These are phyloP conservation scores for Schizosaccharomyces octosporus DNA, from an alignment of 805 yeast species.

Conservation along the genomic window DNA sequence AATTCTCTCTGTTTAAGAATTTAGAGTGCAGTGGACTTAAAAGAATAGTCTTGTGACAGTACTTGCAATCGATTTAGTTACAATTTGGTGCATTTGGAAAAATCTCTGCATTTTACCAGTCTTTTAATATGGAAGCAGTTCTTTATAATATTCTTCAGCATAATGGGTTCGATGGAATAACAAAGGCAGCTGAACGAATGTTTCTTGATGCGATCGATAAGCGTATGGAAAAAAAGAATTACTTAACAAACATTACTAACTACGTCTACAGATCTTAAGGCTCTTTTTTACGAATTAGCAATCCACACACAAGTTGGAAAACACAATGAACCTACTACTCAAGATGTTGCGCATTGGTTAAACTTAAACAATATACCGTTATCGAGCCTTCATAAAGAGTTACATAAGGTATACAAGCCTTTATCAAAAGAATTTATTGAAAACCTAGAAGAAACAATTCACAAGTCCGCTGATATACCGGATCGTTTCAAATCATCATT, in stretches of 20 bases:
- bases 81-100: neutral
- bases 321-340: neutral
- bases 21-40: too few species aligned
- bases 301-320: neutral
- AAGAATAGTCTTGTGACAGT: too few species aligned
- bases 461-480: neutral
- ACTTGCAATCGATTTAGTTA: too few species aligned
- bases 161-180: neutral
- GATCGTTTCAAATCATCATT: neutral
- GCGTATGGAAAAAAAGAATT: neutral
- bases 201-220: neutral
- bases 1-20: too few species aligned
- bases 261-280: neutral
- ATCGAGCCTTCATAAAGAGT: neutral
- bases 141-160: neutral
- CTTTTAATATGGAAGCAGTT: neutral
- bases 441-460: neutral
- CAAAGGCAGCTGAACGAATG: neutral
- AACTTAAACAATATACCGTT: neutral
- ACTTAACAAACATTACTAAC: neutral
- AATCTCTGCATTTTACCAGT: neutral
- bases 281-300: neutral
- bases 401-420: neutral
- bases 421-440: neutral
- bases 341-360: neutral